Conservation (phyloP, 2,329 filamentous ascomycete species). For the Purpureocillium lavendulum region DNA sequence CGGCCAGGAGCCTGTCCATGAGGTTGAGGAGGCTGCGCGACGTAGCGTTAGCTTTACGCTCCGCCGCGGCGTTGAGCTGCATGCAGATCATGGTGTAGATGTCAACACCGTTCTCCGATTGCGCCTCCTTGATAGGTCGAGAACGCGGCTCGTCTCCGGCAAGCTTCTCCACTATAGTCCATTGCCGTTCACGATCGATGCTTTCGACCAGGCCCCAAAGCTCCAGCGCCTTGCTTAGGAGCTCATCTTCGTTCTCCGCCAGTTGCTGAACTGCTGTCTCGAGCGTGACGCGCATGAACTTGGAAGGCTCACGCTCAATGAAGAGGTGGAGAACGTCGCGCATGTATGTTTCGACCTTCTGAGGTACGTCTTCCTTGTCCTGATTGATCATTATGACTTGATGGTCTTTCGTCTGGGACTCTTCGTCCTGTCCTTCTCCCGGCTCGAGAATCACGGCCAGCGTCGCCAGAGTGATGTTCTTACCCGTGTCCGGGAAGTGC, state of each 20-base stretch:
- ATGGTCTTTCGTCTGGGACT: conserved; percentile 23
- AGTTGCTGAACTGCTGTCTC: conserved; percentile 40
- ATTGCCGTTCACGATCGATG: conserved; percentile 55
- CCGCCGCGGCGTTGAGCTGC: conserved; percentile 56
- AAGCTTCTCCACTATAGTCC: conserved; percentile 45
- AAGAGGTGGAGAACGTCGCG: conserved; percentile 48
- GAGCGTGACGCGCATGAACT: conserved; percentile 51
- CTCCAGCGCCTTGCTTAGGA: conserved; percentile 51
- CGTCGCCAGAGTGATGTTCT: conserved; percentile 31
- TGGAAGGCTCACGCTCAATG: conserved; percentile 50
- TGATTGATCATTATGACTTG: conserved; percentile 50
- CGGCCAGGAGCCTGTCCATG: conserved; percentile 53
- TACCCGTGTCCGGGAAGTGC: conserved; percentile 46
- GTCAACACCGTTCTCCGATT: conserved; percentile 41
- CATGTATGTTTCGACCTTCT: conserved; percentile 53
- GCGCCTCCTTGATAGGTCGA: conserved; percentile 39
- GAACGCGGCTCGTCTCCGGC: conserved; percentile 30
- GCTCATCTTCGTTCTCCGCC: conserved; percentile 40
- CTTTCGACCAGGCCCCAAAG: conserved; percentile 59
- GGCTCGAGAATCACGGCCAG: conserved; percentile 24
- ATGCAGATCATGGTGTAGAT: conserved; percentile 54
- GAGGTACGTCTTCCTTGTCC: conserved; percentile 50
- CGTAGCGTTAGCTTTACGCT: conserved; percentile 53
- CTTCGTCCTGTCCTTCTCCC: conserved; percentile 23
- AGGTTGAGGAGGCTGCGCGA: conserved; percentile 50